Conservation (phyloP, 331 rosid genomes). For the Acacia concinna region DNA sequence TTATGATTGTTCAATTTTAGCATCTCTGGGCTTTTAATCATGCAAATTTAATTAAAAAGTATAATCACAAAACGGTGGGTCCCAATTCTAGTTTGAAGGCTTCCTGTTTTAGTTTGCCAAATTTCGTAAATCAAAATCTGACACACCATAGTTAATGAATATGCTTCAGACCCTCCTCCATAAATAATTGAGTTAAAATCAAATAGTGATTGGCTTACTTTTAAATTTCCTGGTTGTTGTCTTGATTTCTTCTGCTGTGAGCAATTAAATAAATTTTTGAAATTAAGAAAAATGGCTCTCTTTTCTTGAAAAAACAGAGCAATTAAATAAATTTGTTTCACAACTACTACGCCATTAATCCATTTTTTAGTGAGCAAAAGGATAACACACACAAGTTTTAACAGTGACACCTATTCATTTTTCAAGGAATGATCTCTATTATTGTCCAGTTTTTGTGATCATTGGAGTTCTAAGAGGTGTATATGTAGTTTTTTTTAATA, state of each 20-base stretch:
- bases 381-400: background rate
- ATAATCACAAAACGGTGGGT: background rate
- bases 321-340: background rate
- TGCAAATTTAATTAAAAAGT: conserved; percentile 17
- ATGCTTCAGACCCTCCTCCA: too few species aligned
- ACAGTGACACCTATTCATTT: background rate
- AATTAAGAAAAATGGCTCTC: background rate
- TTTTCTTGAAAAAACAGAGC: background rate
- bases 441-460: background rate
- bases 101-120: background rate
- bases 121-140: background rate
- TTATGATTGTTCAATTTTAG: conserved; percentile 26
- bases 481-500: too few species aligned
- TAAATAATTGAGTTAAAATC: background rate
- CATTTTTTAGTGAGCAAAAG: background rate
- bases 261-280: background rate
- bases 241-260: background rate
- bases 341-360: background rate
- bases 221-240: background rate
- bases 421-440: background rate
- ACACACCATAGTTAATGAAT: background rate
- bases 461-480: too few species aligned
- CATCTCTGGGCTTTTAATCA: conserved; percentile 31
- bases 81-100: background rate
- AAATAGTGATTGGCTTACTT: background rate